A percentile compares a stretch with the other conserved stretches of the same genome.
These are phyloP conservation scores for Sporobolomyces pararoseus DNA, from an alignment of 768 basidiomycete genomes.

Conservation along the genomic window DNA sequence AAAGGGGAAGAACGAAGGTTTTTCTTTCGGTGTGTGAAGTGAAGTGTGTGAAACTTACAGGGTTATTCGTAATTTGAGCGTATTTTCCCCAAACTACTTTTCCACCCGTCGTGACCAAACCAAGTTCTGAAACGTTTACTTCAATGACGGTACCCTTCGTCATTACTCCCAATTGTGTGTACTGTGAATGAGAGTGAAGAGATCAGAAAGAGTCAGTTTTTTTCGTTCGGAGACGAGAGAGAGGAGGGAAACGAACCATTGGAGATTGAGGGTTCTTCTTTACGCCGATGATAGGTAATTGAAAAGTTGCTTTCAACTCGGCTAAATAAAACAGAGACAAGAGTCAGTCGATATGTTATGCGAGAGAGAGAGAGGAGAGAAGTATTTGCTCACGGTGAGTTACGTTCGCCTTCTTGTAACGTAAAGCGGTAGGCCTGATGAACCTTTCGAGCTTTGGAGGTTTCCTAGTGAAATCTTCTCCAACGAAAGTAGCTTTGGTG, in stretches of 20 bases:
- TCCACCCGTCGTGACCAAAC: conserved; percentile 94
- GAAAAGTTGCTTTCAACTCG: conserved; percentile 97
- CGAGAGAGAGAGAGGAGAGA: background rate
- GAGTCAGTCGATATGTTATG: background rate
- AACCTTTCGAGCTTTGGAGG: conserved; percentile 99
- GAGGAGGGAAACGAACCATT: conserved; percentile 54
- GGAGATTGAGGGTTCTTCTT: conserved; percentile 99
- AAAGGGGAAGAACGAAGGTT: no score
- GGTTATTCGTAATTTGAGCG: conserved; percentile 88
- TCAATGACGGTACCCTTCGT: conserved; percentile 98
- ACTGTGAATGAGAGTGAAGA: conserved; percentile 46
- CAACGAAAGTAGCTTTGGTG: conserved; percentile 98
- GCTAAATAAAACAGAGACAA: conserved; percentile 56
- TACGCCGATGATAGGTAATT: conserved; percentile 91
- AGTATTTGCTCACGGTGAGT: conserved; percentile 80
- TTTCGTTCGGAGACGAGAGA: conserved; percentile 1
- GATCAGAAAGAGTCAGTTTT: background rate
- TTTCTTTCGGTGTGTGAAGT: no score
- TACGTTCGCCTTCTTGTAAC: conserved; percentile 97
- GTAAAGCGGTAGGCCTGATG: conserved; percentile 91
- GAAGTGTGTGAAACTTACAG: no score
- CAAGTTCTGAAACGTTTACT: conserved; percentile 87
- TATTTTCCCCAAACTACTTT: conserved; percentile 65
- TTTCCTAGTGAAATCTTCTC: conserved; percentile 86
- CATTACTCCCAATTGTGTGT: conserved; percentile 90